These are phyloP conservation scores for Fonsecaea erecta DNA, from an alignment of 2,329 filamentous ascomycete genomes.

Conservation along the genomic window DNA sequence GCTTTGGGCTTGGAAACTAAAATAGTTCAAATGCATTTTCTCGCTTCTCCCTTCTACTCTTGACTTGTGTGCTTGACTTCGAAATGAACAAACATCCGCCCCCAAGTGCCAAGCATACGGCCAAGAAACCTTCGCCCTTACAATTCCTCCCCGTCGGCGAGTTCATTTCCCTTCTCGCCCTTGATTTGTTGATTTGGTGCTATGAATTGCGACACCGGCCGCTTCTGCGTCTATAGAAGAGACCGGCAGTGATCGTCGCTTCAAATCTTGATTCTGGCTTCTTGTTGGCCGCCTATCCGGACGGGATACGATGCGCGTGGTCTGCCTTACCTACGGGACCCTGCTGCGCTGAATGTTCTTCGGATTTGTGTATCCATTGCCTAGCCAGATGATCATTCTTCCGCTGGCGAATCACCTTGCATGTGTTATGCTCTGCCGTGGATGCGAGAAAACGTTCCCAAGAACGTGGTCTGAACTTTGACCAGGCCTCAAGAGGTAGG, in stretches of 20 bases:
- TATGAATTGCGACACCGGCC: neutral
- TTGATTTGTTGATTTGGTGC: neutral
- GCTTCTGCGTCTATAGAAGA: neutral
- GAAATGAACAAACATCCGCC: slow-evolving; percentile 10
- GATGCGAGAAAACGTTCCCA: neutral
- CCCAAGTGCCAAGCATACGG: slow-evolving; percentile 14
- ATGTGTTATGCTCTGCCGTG: neutral
- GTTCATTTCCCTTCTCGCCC: neutral
- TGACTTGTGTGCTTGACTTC: neutral
- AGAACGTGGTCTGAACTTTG: neutral
- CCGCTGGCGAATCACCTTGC: neutral
- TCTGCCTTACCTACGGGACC: neutral
- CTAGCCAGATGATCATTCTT: neutral
- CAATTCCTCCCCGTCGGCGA: neutral
- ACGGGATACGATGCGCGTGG: neutral
- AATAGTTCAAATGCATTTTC: too few relatives aligned
- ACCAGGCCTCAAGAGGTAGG: neutral
- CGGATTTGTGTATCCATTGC: too few relatives aligned
- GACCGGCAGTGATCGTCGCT: neutral
- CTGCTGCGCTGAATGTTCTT: neutral
- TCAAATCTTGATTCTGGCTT: neutral
- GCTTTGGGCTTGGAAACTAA: too few relatives aligned
- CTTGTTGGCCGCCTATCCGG: neutral
- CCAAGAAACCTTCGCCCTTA: slow-evolving; percentile 13
- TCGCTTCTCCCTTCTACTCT: too few relatives aligned